phyloP scores from a whole-genome alignment of 352 stramenopile genomes.

The Peronospora destructor region DNA sequence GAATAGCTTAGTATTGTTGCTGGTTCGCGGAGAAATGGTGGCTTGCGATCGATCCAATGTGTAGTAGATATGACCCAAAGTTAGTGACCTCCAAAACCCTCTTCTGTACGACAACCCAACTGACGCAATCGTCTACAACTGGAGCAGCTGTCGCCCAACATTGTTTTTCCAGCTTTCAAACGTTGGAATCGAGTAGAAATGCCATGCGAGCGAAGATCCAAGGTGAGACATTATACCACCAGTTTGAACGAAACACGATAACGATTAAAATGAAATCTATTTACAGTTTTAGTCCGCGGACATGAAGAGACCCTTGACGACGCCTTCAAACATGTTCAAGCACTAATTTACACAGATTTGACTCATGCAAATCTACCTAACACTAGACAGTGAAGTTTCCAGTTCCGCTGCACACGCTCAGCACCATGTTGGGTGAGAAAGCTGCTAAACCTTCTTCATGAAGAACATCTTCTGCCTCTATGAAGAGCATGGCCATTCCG shows the following conservation, averaged over 20 bases:
- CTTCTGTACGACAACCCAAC: too few species aligned
- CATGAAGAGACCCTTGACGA: slow-evolving; percentile 1
- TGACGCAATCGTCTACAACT: too few species aligned
- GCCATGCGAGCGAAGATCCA: too few species aligned
- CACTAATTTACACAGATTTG: slow-evolving; percentile 1
- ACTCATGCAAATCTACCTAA: slow-evolving; percentile 1
- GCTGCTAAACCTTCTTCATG: slow-evolving; percentile 26
- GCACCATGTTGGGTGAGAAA: slow-evolving; percentile 28
- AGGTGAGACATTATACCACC: too few species aligned
- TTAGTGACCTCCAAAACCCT: too few species aligned
- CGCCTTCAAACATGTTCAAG: slow-evolving; percentile 2
- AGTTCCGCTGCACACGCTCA: slow-evolving; percentile 27
- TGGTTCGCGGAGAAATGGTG: neutral
- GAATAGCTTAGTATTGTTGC: neutral
- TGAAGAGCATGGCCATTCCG: slow-evolving; percentile 38
- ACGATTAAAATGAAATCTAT: slow-evolving; percentile 8
- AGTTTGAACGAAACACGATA: neutral
- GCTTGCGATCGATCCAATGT: too few species aligned
- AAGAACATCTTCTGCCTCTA: slow-evolving; percentile 30
- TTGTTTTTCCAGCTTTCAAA: too few species aligned
- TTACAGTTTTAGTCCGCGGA: slow-evolving; percentile 10
- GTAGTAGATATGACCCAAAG: too few species aligned
- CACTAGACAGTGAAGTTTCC: slow-evolving; percentile 28
- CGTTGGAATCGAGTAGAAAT: too few species aligned
- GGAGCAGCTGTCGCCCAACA: too few species aligned